A percentile compares a stretch with the other conserved stretches of the same genome.
phyloP scores from a whole-genome alignment of 2,329 filamentous ascomycete genomes.

The Hypomyces rosellus region DNA sequence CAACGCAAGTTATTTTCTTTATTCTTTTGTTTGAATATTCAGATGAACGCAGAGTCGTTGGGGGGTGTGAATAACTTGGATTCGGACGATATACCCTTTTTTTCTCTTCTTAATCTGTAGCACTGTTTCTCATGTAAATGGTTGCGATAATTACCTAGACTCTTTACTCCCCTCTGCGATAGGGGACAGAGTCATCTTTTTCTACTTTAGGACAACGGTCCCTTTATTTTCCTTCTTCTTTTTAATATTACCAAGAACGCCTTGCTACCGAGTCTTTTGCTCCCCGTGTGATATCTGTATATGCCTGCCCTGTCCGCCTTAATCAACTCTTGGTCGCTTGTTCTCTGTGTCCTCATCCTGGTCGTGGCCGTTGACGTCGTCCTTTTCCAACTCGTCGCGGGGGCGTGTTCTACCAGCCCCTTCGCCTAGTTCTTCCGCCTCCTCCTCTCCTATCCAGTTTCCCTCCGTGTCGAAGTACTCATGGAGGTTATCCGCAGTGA shows the following conservation, averaged over 20 bases:
- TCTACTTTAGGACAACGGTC: conserved; percentile 12
- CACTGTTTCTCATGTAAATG: background rate
- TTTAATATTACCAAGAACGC: conserved; percentile 17
- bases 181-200: background rate
- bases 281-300: too few species aligned
- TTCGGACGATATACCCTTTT: background rate
- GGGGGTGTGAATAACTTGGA: background rate
- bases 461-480: conserved; percentile 77
- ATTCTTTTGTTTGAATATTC: background rate
- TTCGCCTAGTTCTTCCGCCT: conserved; percentile 46
- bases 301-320: background rate
- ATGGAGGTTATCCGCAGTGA: conserved; percentile 85
- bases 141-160: background rate
- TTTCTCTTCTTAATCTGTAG: conserved; percentile 7
- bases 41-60: too few species aligned
- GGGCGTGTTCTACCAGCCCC: conserved; percentile 51
- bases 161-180: background rate
- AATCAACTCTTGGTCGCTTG: conserved; percentile 40
- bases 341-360: conserved; percentile 36
- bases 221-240: conserved; percentile 9
- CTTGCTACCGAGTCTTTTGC: conserved; percentile 9
- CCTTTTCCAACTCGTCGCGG: conserved; percentile 47
- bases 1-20: background rate
- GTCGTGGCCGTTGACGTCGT: conserved; percentile 38
- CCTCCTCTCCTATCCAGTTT: conserved; percentile 75